Evolutionary conservation across 306 rosid genomes (phyloP).

Genomic region (Senna tora): DNA sequence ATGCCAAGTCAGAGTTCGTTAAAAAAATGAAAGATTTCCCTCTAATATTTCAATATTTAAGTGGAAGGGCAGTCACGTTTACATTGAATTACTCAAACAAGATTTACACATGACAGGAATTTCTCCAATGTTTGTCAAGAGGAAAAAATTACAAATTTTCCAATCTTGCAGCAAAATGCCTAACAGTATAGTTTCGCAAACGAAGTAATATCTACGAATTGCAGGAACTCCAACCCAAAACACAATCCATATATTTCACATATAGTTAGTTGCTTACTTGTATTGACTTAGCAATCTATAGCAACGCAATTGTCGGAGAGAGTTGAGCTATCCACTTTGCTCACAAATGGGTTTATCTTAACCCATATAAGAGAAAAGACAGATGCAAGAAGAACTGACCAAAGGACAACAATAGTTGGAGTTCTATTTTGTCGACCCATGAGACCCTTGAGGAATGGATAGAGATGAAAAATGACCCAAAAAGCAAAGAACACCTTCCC

Average conservation of each 20-base stretch:
- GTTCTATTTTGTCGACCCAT: slow-evolving; percentile 99
- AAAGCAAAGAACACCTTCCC: slow-evolving; percentile 96
- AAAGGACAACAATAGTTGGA: slow-evolving; percentile 88
- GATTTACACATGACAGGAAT: neutral
- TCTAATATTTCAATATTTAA: neutral
- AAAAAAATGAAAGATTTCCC: neutral
- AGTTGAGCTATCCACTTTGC: slow-evolving; percentile 59
- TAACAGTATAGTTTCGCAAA: slow-evolving; percentile 19
- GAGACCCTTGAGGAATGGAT: slow-evolving; percentile 96
- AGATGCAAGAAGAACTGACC: slow-evolving; percentile 97
- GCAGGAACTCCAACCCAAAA: slow-evolving; percentile 32
- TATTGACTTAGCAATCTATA: slow-evolving; percentile 75
- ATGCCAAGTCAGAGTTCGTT: neutral
- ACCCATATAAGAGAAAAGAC: slow-evolving; percentile 96
- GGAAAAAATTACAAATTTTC: neutral
- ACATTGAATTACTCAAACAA: neutral
- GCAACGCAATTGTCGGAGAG: slow-evolving; percentile 63
- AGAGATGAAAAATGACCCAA: slow-evolving; percentile 96
- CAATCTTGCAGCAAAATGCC: slow-evolving; percentile 36
- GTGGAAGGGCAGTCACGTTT: slow-evolving; percentile 5
- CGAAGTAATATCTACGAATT: slow-evolving; percentile 20
- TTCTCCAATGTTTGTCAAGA: neutral
- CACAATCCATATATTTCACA: slow-evolving; percentile 20
- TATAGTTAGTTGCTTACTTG: slow-evolving; percentile 20
- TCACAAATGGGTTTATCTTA: slow-evolving; percentile 85